Percentiles rank a stretch among this genome's conserved stretches.
These are phyloP conservation scores for Suillus luteus DNA, from an alignment of 768 basidiomycete genomes.

Conservation along the genomic window DNA sequence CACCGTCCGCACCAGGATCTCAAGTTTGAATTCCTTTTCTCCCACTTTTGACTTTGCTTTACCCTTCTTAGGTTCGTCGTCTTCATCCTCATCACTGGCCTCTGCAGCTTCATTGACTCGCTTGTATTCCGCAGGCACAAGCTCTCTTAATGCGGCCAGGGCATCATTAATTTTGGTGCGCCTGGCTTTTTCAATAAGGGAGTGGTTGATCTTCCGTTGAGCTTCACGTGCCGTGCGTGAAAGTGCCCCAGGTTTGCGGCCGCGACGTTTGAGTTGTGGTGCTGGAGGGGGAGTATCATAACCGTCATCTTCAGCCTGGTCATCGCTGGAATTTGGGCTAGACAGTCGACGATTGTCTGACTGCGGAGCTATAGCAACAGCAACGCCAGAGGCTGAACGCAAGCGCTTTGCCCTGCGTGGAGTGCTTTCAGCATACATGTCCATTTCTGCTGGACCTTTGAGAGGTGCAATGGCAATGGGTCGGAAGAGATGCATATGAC, in stretches of 20 bases:
- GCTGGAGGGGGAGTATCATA: conserved; percentile 20
- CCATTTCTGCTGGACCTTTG: conserved; percentile 19
- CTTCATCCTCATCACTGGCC: conserved; percentile 35
- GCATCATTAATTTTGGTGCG: conserved; percentile 97
- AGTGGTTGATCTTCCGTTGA: conserved; percentile 91
- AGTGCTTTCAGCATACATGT: conserved; percentile 40
- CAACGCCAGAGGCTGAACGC: conserved; percentile 26
- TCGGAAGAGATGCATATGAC: conserved; percentile 23
- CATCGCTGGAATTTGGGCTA: conserved; percentile 21
- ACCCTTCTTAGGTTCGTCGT: conserved; percentile 33
- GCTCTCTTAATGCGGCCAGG: conserved; percentile 68
- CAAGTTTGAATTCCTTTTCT: conserved; percentile 91
- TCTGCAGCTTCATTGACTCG: conserved; percentile 34
- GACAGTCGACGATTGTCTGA: conserved; percentile 5
- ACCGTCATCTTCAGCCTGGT: conserved; percentile 32
- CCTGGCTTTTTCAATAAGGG: conserved; percentile 90
- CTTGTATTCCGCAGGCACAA: conserved; percentile 68
- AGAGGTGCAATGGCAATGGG: conserved; percentile 26
- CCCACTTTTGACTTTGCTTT: conserved; percentile 41
- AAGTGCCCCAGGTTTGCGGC: conserved; percentile 68
- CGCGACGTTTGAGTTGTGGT: conserved; percentile 57
- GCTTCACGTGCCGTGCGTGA: conserved; percentile 81
- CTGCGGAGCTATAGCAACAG: conserved; percentile 11
- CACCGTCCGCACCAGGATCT: conserved; percentile 84
- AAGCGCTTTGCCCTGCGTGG: conserved; percentile 48